Evolutionary conservation across 2,329 filamentous ascomycete genomes (phyloP).

Genomic region (Cladosporium velox): DNA sequence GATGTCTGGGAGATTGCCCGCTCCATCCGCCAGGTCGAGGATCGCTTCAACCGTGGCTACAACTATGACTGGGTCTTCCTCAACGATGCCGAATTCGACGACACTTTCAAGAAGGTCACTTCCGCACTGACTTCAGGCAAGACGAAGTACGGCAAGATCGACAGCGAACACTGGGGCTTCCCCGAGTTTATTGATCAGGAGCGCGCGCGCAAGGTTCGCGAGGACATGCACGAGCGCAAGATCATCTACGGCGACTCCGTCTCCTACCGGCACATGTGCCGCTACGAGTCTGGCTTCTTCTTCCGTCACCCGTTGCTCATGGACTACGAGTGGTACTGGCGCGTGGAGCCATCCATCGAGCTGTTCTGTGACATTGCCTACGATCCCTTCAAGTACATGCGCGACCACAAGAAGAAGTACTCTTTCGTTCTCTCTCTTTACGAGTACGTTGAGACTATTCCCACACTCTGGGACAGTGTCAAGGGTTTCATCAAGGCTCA

Average conservation of each 20-base stretch:
- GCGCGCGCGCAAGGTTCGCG: conserved; percentile 82
- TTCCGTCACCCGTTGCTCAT: conserved; percentile 92
- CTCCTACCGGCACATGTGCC: conserved; percentile 99
- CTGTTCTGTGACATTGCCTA: conserved; percentile 95
- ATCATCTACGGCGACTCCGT: conserved; percentile 98
- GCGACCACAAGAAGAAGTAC: conserved; percentile 96
- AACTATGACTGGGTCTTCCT: conserved; percentile 99
- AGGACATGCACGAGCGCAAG: conserved; percentile 91
- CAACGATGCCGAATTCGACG: conserved; percentile 93
- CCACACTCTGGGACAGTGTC: conserved; percentile 90
- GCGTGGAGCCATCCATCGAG: conserved; percentile 95
- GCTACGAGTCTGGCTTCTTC: conserved; percentile 98
- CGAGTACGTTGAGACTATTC: conserved; percentile 95
- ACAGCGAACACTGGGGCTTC: conserved; percentile 94
- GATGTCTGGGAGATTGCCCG: conserved; percentile 97
- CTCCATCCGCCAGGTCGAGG: conserved; percentile 94
- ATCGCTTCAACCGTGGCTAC: conserved; percentile 95
- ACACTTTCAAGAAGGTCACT: conserved; percentile 90
- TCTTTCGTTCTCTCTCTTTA: conserved; percentile 93
- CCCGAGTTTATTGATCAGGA: conserved; percentile 94
- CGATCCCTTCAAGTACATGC: conserved; percentile 96
- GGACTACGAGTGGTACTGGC: conserved; percentile 99
- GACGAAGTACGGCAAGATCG: conserved; percentile 86
- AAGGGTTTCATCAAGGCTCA: conserved; percentile 92
- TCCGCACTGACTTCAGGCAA: conserved; percentile 86